Evolutionary conservation across 305 asterid species (phyloP).

Genomic region (Coffea humblotiana): DNA sequence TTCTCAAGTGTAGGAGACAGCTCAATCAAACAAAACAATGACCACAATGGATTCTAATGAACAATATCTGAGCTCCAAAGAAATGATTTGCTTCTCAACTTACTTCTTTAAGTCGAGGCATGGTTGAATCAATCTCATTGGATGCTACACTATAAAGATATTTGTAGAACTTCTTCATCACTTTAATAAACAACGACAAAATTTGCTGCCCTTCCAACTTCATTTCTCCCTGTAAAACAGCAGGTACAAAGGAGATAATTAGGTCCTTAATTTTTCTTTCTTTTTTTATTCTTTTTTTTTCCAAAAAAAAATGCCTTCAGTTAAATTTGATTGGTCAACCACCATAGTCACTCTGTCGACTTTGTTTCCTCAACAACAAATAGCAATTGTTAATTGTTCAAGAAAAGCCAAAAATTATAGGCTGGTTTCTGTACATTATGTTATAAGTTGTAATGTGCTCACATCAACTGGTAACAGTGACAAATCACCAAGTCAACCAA

Average conservation of each 20-base stretch:
- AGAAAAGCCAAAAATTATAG: background rate
- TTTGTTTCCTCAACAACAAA: background rate
- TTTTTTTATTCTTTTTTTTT: too few species aligned
- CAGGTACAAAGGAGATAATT: background rate
- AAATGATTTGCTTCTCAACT: slow-evolving; percentile 25
- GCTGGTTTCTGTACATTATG: background rate
- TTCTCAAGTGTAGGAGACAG: background rate
- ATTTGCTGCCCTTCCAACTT: slow-evolving; percentile 68
- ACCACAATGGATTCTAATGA: background rate
- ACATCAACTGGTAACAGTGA: background rate
- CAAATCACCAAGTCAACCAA: too few species aligned
- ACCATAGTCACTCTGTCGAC: background rate
- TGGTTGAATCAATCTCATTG: slow-evolving; percentile 42
- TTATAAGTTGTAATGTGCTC: background rate
- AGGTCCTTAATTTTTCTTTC: background rate
- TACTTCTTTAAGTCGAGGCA: slow-evolving; percentile 72
- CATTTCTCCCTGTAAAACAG: slow-evolving; percentile 59
- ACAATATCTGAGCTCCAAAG: background rate
- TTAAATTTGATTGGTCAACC: background rate
- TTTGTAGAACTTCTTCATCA: slow-evolving; percentile 72
- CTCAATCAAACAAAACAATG: background rate
- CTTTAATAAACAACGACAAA: slow-evolving; percentile 50
- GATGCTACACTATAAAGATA: slow-evolving; percentile 42
- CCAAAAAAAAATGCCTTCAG: too few species aligned
- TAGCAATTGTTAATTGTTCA: background rate